phyloP scores from a whole-genome alignment of 179 eudicot species.

The Beta lomatogona region DNA sequence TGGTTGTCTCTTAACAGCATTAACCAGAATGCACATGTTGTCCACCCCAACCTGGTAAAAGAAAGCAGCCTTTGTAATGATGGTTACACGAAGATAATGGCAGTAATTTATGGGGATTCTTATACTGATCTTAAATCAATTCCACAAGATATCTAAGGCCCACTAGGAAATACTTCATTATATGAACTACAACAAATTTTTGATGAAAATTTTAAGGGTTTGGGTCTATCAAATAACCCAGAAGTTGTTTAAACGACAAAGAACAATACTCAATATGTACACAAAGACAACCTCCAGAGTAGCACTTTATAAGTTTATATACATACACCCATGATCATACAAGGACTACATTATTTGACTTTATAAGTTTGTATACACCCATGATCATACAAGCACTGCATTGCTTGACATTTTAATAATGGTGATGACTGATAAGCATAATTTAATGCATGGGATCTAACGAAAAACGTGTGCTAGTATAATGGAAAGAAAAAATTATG shows the following conservation, averaged over 20 bases:
- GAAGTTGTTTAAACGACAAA: not conserved
- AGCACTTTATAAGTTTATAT: not conserved
- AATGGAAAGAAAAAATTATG: no score
- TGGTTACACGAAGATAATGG: not conserved
- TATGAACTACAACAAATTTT: no score
- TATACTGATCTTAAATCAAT: no score
- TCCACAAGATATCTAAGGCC: no score
- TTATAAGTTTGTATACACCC: no score
- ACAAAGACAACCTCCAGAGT: not conserved
- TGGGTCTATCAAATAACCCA: not conserved
- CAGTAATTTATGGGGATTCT: not conserved
- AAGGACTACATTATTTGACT: not conserved
- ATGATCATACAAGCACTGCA: not conserved
- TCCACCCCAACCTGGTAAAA: constrained; percentile 91
- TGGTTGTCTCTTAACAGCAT: constrained; percentile 92
- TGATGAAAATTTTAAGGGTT: not conserved
- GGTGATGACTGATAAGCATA: no score
- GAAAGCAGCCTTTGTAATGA: constrained; percentile 11
- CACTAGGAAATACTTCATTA: no score
- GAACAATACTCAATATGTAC: not conserved
- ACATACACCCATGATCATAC: not conserved
- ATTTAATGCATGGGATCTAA: no score
- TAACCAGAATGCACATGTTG: constrained; percentile 97
- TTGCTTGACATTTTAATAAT: no score
- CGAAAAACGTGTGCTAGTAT: no score